Evolutionary conservation across 805 yeast genomes (phyloP), one percentile per base, ranked within the genome.

Genomic region (Ogataea ganodermae): DNA sequence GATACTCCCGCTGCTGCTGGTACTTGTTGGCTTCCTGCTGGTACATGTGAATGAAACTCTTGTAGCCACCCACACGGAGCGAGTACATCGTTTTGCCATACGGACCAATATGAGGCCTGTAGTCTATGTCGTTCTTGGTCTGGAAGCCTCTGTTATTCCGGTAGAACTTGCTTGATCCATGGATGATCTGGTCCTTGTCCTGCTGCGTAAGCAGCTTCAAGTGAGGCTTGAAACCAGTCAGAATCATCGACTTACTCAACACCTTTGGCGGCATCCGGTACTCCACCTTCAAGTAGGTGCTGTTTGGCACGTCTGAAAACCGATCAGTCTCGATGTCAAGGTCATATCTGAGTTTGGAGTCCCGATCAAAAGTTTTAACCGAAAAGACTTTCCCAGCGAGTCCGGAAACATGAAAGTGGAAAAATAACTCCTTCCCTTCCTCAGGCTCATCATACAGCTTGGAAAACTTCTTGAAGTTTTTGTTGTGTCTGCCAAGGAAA

Each of bases 181-280:
- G 76, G 26, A 75, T 59, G 12, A 89, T 72, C 9, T 75, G 69
- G 52, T 84, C 89, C 46, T 74, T 78, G 57, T 91, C 97, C 40
- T 83, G 84, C 32, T 78, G 79, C 4, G 81, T 80, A 38, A 92
- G 70, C 6, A 83, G 83, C 16, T 74, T 73, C 28, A 69, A 68
- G 49, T 82, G 84, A 4, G 89, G 77, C 50, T 81, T 80, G 60
- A 73, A 89, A 0, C 97, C 97, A 38, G 83, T 86, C 53, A 92
- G 66, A 18, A 92, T 71, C 86, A 94, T 86, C 1, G 96, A 85
- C 62, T 92, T 94, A 26, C 89, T 84, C 2, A 67, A 73, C 31
- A 70, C 71, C 49, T 76, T 71, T 2, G 73, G 68, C 3, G 96
- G 92, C 77, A 84, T 76, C 36, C 72, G 61, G 59, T 84, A 92